Base-by-base conservation (phyloP, 805 yeast genomes). In the Alloascoidea africana region DNA sequence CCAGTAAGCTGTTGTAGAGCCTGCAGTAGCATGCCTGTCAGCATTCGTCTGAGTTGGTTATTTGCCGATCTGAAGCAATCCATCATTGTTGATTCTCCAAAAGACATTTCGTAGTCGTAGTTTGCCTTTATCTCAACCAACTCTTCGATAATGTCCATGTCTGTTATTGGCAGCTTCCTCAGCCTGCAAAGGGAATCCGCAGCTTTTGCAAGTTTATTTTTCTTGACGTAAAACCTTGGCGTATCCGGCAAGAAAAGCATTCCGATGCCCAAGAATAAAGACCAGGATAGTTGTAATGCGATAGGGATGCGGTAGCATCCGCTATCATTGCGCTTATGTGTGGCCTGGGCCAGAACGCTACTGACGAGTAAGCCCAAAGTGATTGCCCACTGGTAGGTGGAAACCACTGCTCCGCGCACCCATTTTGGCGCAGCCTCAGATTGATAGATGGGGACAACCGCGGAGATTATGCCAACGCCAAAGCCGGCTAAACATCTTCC, bases 1-100 rank as follows among this genome's bases (percentile, higher is more conserved):
- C 96, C 96, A 5, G 93, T 74, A 50, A 84, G 74, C 59, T 87
- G 96, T 58, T 89, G 96, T 51, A 84, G 63, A 15, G 83, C 78
- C 58, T 84, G 94, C 18, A 80, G 46, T 3, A 65, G 56, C 40
- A 73, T 66, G 38, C 93, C 93, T n/a, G 89, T 74, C 16, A 71
- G 39, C 57, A 79, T 63, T 48, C 81, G 58, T 39, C 64, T 57
- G 16, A 60, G 52, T 56, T 79, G 86, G 53, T 56, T 23, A 23
- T 23, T 23, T 23, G 8, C 30, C 13, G 13, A n/a, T 23, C 30
- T 23, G 58, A 82, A 79, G 44, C 82, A 74, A 23, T 23, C 30
- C n/a, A 50, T 73, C 79, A 14, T 52, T 39, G 50, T 74, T 57
- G 3, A 70, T 56, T 3, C 67, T 58, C 14, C 61, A 77, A 69